Percentiles rank a stretch among this genome's conserved stretches.
phyloP scores from a whole-genome alignment of 495 filamentous ascomycete genomes.

The Staphylotrichum tortipilum region DNA sequence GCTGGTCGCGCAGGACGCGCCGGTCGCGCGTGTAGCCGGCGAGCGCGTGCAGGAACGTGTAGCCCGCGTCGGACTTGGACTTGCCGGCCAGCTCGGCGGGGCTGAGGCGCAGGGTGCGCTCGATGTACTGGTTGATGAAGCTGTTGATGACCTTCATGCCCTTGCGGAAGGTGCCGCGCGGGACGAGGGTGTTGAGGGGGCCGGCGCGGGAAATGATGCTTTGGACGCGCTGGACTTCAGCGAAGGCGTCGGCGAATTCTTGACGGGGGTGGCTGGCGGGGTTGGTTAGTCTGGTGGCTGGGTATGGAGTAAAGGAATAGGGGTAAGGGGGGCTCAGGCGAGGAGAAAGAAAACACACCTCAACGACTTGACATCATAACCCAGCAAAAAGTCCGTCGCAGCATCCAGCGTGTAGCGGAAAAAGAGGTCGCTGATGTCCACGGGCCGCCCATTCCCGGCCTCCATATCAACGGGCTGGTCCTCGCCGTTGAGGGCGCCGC shows the following conservation, averaged over 20 bases:
- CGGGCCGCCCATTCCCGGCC: slow-evolving; percentile 39
- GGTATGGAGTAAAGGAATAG: too few species aligned
- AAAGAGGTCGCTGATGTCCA: slow-evolving; percentile 64
- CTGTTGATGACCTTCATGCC: slow-evolving; percentile 60
- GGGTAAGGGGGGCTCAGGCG: too few species aligned
- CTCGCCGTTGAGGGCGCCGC: slow-evolving; percentile 41
- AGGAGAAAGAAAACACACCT: slow-evolving; percentile 20
- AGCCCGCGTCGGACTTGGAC: slow-evolving; percentile 55
- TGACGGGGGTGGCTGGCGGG: slow-evolving; percentile 28
- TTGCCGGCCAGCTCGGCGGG: slow-evolving; percentile 51
- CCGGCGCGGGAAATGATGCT: slow-evolving; percentile 50
- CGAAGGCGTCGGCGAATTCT: slow-evolving; percentile 66
- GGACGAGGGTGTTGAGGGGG: slow-evolving; percentile 47
- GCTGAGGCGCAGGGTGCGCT: slow-evolving; percentile 52
- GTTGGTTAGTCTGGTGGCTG: not conserved
- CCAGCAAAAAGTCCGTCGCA: slow-evolving; percentile 81
- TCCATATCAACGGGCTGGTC: slow-evolving; percentile 36
- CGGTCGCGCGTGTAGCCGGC: slow-evolving; percentile 67
- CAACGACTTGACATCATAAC: slow-evolving; percentile 63
- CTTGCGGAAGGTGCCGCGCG: slow-evolving; percentile 49
- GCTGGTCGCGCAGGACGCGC: slow-evolving; percentile 64
- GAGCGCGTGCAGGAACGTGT: slow-evolving; percentile 76
- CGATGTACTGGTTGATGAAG: slow-evolving; percentile 68
- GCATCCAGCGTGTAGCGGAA: slow-evolving; percentile 77
- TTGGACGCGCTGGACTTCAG: slow-evolving; percentile 62